Base-by-base conservation (phyloP, 2,329 filamentous ascomycete species). In the Trichoderma atroviride region DNA sequence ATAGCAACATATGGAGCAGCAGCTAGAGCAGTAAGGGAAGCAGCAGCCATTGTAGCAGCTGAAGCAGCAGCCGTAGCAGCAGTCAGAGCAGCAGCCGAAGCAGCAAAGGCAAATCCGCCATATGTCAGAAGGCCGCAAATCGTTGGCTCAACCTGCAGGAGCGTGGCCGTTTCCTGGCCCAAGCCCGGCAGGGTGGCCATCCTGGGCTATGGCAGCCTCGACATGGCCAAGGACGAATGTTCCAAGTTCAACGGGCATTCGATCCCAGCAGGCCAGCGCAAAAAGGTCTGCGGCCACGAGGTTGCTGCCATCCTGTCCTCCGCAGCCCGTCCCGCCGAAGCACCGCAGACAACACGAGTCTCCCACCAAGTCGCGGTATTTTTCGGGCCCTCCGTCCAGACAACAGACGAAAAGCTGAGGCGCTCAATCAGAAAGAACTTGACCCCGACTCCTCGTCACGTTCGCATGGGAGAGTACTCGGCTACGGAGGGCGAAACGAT, bases 91-190 rank as follows among this genome's bases (percentile, higher is more conserved):
- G 27, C 27, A 27, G 31, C 31, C 6, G 5, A 16, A 19, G 37
- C 37, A 40, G 16, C 37, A 40, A 4, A 40, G 37, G 5, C 14
- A 19, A 7, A 6, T 6, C 5, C 5, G 5, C 2, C 16, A 7
- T 0, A 4, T 31, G 29, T 4, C 33, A 35, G 10, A 13, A 35
- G 33, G 3, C 9, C 31, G 7, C 9, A 2, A 1, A 7, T 33
- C 31, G 31, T 33, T 1, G 11, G 33, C 33, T 35, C 33, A 35
- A 14, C 3, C 22, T 77, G 75, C 56, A 78, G 73, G 59, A 78
- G 78, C 55, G 73, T 82, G 0, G 73, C 76, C 33, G 75, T 75
- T 37, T 81, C 79, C 7, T 82, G 80, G 80, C 77, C 80, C 64
- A 76, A 76, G 24, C 71, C 80, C 11, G 72, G 57, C 10, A 74